phyloP scores from a whole-genome alignment of 1,139 yeast genomes.

The Kurtzmaniella quercitrusa region DNA sequence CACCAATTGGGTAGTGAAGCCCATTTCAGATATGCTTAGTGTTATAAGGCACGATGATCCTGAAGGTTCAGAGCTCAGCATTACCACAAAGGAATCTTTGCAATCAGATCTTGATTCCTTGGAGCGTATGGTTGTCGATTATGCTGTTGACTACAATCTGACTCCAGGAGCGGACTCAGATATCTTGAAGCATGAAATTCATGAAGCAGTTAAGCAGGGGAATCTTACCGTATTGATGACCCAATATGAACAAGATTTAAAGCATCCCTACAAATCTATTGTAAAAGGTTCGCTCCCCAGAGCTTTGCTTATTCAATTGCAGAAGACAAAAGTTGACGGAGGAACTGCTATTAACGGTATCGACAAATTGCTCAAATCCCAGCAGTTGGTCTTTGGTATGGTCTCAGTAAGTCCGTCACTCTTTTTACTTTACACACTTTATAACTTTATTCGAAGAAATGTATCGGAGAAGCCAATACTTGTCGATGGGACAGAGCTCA shows the following conservation, averaged over 20 bases:
- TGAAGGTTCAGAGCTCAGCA: conserved; percentile 55
- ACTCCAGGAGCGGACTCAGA: conserved; percentile 16
- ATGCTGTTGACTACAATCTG: conserved; percentile 46
- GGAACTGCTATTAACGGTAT: conserved; percentile 87
- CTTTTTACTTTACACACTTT: conserved; percentile 48
- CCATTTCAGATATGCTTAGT: conserved; percentile 67
- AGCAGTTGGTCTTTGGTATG: conserved; percentile 86
- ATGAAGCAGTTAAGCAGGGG: conserved; percentile 53
- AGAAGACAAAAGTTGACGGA: conserved; percentile 94
- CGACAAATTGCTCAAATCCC: conserved; percentile 83
- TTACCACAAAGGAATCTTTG: conserved; percentile 76
- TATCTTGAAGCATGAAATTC: conserved; percentile 28
- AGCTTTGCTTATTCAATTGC: conserved; percentile 80
- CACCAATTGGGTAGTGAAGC: conserved; percentile 78
- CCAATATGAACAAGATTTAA: conserved; percentile 73
- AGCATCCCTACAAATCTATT: conserved; percentile 62
- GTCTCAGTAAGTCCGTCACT: conserved; percentile 85
- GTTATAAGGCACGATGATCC: conserved; percentile 78
- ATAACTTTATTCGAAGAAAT: conserved; percentile 19
- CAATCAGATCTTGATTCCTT: conserved; percentile 75
- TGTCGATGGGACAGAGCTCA: conserved; percentile 37
- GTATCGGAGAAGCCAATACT: conserved; percentile 34
- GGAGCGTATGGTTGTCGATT: conserved; percentile 83
- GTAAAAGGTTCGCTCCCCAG: conserved; percentile 69
- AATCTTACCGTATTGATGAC: conserved; percentile 77